Percentiles rank a stretch among this genome's conserved stretches.
Conservation (phyloP, 2,329 filamentous ascomycete genomes). For the Knufia petricola region DNA sequence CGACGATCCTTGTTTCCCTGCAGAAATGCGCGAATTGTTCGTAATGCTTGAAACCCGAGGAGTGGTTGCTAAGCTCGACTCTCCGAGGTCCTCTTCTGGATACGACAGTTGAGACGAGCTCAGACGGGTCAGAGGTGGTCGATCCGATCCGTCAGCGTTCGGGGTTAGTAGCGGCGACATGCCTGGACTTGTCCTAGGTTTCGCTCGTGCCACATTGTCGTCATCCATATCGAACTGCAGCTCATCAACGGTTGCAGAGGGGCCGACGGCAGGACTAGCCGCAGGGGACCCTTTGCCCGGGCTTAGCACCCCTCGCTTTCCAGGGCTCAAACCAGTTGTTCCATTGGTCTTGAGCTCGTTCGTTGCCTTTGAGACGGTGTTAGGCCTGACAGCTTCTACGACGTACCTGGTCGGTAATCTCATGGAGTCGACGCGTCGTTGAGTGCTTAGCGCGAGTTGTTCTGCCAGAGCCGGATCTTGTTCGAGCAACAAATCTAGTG, state of each 20-base stretch:
- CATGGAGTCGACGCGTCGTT: slow-evolving; percentile 66
- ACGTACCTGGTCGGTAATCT: slow-evolving; percentile 54
- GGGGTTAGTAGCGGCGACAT: neutral
- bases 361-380: neutral
- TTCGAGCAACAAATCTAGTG: slow-evolving; percentile 45
- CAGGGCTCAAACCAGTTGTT: neutral
- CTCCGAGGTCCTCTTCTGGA: neutral
- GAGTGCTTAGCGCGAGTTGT: slow-evolving; percentile 36
- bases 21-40: neutral
- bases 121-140: neutral
- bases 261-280: slow-evolving; percentile 45
- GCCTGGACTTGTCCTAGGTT: neutral
- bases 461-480: slow-evolving; percentile 37
- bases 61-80: neutral
- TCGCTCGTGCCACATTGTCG: slow-evolving; percentile 33
- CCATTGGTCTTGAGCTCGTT: neutral
- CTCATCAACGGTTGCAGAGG: slow-evolving; percentile 60
- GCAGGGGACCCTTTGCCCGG: slow-evolving; percentile 11
- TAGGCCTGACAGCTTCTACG: slow-evolving; percentile 47
- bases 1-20: neutral
- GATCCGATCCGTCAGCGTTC: neutral
- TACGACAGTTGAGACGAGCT: neutral
- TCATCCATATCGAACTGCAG: slow-evolving; percentile 95
- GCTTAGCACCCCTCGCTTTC: neutral
- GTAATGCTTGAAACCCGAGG: neutral